These are phyloP conservation scores for Metschnikowia amazonensis DNA, from an alignment of 805 yeast species.

Conservation along the genomic window DNA sequence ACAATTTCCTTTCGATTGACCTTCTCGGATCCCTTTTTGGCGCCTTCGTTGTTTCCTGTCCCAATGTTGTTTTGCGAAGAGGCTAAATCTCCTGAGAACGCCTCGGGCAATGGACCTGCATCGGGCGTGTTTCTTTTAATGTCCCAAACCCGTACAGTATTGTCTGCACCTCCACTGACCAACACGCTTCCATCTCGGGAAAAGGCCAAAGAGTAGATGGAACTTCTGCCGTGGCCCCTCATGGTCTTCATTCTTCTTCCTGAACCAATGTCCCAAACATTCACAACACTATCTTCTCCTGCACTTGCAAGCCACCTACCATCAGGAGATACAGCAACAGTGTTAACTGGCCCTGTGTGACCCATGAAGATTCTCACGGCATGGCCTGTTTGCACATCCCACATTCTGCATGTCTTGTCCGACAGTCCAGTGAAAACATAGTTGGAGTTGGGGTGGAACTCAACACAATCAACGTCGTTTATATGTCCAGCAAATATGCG, in stretches of 20 bases:
- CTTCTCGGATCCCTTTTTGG: constrained; percentile 22
- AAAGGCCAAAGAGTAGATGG: constrained; percentile 80
- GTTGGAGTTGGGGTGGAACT: constrained; percentile 94
- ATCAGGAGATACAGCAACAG: constrained; percentile 89
- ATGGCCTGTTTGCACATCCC: constrained; percentile 90
- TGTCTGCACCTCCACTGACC: constrained; percentile 90
- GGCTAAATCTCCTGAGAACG: constrained; percentile 36
- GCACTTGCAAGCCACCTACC: constrained; percentile 96
- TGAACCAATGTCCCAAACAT: constrained; percentile 91
- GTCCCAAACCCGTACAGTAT: constrained; percentile 95
- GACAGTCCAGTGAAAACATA: constrained; percentile 93
- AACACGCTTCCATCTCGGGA: constrained; percentile 85
- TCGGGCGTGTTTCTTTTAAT: constrained; percentile 80
- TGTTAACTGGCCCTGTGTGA: constrained; percentile 83
- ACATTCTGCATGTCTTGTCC: constrained; percentile 95
- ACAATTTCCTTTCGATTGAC: constrained; percentile 63
- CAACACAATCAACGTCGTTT: constrained; percentile 91
- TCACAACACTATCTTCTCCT: constrained; percentile 85
- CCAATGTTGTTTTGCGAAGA: constrained; percentile 9
- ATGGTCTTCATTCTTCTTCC: constrained; percentile 85
- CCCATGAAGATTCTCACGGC: constrained; percentile 91
- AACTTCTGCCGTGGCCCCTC: constrained; percentile 90
- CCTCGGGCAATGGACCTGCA: constrained; percentile 73
- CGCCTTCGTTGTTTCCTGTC: constrained; percentile 11
- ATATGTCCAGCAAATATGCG: constrained; percentile 96